Percentiles rank a stretch among this genome's conserved stretches.
Evolutionary conservation across 2,329 filamentous ascomycete species (phyloP).

Genomic region (Colletotrichum sp.): DNA sequence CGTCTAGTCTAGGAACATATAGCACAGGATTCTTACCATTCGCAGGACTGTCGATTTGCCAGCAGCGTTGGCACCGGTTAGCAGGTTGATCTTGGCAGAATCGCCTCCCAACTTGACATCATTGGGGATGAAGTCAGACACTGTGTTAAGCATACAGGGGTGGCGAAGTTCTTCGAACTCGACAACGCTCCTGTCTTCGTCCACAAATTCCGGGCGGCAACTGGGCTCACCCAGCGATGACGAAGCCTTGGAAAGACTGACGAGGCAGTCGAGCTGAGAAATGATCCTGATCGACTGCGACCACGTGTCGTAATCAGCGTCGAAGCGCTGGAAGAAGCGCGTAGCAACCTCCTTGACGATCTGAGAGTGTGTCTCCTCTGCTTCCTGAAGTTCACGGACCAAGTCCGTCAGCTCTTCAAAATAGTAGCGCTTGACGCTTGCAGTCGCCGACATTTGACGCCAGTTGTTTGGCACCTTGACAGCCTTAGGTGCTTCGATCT

Average conservation of each 20-base stretch:
- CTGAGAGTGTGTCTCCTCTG: constrained; percentile 91
- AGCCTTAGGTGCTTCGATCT: constrained; percentile 86
- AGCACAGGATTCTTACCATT: constrained; percentile 67
- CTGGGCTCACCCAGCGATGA: constrained; percentile 82
- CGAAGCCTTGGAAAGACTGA: constrained; percentile 90
- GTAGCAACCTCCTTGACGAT: constrained; percentile 85
- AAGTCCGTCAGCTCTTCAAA: constrained; percentile 82
- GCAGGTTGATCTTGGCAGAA: constrained; percentile 81
- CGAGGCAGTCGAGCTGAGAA: constrained; percentile 91
- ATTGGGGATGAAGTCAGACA: constrained; percentile 96
- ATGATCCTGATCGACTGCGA: constrained; percentile 88
- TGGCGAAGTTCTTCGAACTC: constrained; percentile 93
- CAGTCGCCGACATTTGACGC: constrained; percentile 96
- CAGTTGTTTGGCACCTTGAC: constrained; percentile 87
- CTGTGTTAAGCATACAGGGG: constrained; percentile 89
- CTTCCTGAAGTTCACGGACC: constrained; percentile 88
- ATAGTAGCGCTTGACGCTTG: constrained; percentile 91
- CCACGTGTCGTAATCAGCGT: constrained; percentile 85
- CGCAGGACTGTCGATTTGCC: constrained; percentile 96
- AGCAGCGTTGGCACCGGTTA: constrained; percentile 96
- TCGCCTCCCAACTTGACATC: constrained; percentile 86
- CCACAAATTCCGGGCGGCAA: constrained; percentile 87
- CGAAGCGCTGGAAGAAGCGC: constrained; percentile 87
- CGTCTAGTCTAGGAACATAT: background rate
- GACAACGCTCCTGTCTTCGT: constrained; percentile 84